Evolutionary conservation across 352 stramenopile species (phyloP).

Genomic region (Phytophthora uliginosa): DNA sequence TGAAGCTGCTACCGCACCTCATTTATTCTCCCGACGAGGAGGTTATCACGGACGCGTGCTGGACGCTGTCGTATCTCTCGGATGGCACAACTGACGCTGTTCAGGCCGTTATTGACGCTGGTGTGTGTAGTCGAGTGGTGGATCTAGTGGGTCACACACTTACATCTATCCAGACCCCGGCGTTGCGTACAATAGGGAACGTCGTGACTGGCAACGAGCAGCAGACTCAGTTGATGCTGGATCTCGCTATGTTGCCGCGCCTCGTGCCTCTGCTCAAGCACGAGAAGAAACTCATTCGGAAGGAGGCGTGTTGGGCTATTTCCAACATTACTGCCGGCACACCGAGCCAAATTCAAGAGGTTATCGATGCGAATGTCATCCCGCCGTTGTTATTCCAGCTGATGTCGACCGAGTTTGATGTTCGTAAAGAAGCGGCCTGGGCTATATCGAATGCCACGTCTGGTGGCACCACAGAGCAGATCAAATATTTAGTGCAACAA

Average conservation of each 20-base stretch:
- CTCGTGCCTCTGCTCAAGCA: constrained; percentile 79
- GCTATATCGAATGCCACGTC: constrained; percentile 86
- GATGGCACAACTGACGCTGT: constrained; percentile 98
- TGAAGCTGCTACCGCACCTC: constrained; percentile 96
- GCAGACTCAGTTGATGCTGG: constrained; percentile 80
- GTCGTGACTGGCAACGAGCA: constrained; percentile 98
- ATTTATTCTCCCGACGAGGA: constrained; percentile 98
- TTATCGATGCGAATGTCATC: constrained; percentile 84
- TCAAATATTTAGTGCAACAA: constrained; percentile 98
- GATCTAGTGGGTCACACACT: constrained; percentile 96
- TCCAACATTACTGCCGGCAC: constrained; percentile 87
- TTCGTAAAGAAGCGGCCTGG: constrained; percentile 89
- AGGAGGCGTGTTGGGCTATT: constrained; percentile 88
- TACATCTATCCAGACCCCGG: constrained; percentile 96
- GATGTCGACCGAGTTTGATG: constrained; percentile 74
- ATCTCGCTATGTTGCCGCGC: constrained; percentile 58
- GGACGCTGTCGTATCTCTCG: constrained; percentile 98
- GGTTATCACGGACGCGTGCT: constrained; percentile 99
- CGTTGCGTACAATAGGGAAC: constrained; percentile 97
- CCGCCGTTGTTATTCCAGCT: constrained; percentile 73
- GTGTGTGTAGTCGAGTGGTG: constrained; percentile 95
- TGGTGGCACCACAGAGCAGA: constrained; percentile 91
- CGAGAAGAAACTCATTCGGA: constrained; percentile 84
- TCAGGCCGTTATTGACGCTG: constrained; percentile 97
- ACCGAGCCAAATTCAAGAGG: constrained; percentile 76